Evolutionary conservation across 2,329 filamentous ascomycete genomes (phyloP), one percentile per base, ranked within the genome.

Genomic region (Colletotrichum higginsianum): DNA sequence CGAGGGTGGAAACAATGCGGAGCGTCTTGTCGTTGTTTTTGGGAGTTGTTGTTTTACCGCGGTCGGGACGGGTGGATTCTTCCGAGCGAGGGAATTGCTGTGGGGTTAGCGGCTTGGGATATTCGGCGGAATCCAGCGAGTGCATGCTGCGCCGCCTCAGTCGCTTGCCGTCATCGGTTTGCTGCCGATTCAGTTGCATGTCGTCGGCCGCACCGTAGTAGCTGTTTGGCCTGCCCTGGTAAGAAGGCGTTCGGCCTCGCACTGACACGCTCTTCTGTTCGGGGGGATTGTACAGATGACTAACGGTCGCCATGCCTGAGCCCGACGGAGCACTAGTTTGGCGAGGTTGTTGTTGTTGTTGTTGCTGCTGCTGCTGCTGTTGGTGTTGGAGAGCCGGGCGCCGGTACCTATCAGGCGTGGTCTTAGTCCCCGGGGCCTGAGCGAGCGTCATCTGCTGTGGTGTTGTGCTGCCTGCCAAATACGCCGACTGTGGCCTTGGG

Each of bases 101-200:
- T 73, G 83, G 80, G 72, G 79, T 79, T 75, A 82, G 64, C 74
- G 79, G 77, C 73, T 78, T 82, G 66, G 80, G 79, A 75, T 83
- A 83, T 72, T 85, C 82, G 75, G 82, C 75, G 77, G 83, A 82
- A 80, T 89, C 86, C 72, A 88, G 81, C 21, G 90, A 92, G 75
- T 94, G 94, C 84, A 97, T 89, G 82, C 95, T 98, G 75, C 95
- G 91, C 78, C 95, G 90, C 76, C 95, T 89, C 82, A 95, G 93
- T 78, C 94, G 89, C 82, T 93, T 94, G 12, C 93, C 94, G 9
- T 91, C 89, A 38, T 96, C 94, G 21, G 89, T 80, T 35, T 85
- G 80, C 66, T 86, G 85, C 68, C 86, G 90, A 76, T 87, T 85
- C 71, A 94, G 78, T 67, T 91, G 88, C 79, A 91, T 89, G 76